Conservation (phyloP, 2,329 filamentous ascomycete species). For the Colletotrichum sp. region DNA sequence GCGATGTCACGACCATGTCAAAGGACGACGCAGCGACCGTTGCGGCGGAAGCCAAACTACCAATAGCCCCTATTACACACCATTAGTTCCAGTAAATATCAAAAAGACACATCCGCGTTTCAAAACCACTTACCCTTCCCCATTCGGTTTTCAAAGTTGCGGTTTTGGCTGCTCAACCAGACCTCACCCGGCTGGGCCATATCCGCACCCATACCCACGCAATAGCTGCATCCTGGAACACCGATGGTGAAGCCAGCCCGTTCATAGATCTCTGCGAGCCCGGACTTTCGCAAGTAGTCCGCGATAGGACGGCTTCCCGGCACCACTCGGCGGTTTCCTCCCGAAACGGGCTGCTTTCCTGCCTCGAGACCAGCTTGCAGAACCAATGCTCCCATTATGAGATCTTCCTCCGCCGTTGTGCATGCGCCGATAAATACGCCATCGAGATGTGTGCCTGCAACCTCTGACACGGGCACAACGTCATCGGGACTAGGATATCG, state of each 20-base stretch:
- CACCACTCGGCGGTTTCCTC: conserved; percentile 43
- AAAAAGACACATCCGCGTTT: background rate
- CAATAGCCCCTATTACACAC: conserved; percentile 29
- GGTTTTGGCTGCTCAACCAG: conserved; percentile 51
- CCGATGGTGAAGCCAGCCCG: conserved; percentile 46
- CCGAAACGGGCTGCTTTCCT: conserved; percentile 30
- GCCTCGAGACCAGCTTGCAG: conserved; percentile 40
- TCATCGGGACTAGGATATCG: conserved; percentile 47
- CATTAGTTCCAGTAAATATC: conserved; percentile 19
- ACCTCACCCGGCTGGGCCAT: conserved; percentile 43
- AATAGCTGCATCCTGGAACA: conserved; percentile 48
- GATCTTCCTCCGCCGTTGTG: conserved; percentile 50
- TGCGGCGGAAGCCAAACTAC: conserved; percentile 48
- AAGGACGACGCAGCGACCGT: conserved; percentile 53
- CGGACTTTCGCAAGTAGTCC: conserved; percentile 35
- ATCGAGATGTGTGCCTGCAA: conserved; percentile 36
- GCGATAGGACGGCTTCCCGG: conserved; percentile 45
- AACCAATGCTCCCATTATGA: conserved; percentile 46
- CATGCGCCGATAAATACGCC: conserved; percentile 53
- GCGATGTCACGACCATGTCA: conserved; percentile 45
- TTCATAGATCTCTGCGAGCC: conserved; percentile 41
- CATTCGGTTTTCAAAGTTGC: conserved; percentile 52
- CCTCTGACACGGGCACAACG: conserved; percentile 43
- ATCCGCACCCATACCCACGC: conserved; percentile 47
- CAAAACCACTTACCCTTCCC: conserved; percentile 38